phyloP scores from a whole-genome alignment of 2,329 filamentous ascomycete genomes.

The Mycosphaerella sp. region DNA sequence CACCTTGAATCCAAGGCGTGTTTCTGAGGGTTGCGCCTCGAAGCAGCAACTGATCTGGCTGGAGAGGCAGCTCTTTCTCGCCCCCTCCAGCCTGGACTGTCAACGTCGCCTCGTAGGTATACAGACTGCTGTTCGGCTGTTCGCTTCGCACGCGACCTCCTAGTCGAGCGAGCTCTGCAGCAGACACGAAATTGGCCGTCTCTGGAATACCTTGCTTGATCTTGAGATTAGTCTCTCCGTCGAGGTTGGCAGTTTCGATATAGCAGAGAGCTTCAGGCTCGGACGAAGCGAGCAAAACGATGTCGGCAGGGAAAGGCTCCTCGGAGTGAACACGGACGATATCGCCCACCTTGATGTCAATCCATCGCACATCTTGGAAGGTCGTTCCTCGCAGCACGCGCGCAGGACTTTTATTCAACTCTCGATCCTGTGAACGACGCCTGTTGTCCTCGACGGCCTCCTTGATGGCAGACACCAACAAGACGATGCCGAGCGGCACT shows the following conservation, averaged over 20 bases:
- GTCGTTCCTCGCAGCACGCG: conserved; percentile 73
- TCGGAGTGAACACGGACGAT: conserved; percentile 91
- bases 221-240: conserved; percentile 97
- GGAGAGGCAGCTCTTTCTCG: conserved; percentile 84
- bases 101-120: conserved; percentile 94
- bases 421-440: conserved; percentile 76
- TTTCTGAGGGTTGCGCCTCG: conserved; percentile 91
- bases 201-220: conserved; percentile 97
- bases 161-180: conserved; percentile 75
- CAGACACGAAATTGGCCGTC: conserved; percentile 79
- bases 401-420: conserved; percentile 81
- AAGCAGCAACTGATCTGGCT: conserved; percentile 86
- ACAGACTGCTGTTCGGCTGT: conserved; percentile 95
- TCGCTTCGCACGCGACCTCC: conserved; percentile 86
- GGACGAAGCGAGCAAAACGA: conserved; percentile 87
- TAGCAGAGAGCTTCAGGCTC: conserved; percentile 98
- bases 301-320: conserved; percentile 86
- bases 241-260: conserved; percentile 95
- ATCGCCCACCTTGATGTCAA: conserved; percentile 87
- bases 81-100: conserved; percentile 85
- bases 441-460: conserved; percentile 92
- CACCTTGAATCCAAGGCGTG: conserved; percentile 92
- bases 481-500: conserved; percentile 80
- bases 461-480: conserved; percentile 92
- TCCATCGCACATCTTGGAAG: conserved; percentile 87